Evolutionary conservation across 2,329 filamentous ascomycete genomes (phyloP).

Genomic region (Cordyceps militaris): DNA sequence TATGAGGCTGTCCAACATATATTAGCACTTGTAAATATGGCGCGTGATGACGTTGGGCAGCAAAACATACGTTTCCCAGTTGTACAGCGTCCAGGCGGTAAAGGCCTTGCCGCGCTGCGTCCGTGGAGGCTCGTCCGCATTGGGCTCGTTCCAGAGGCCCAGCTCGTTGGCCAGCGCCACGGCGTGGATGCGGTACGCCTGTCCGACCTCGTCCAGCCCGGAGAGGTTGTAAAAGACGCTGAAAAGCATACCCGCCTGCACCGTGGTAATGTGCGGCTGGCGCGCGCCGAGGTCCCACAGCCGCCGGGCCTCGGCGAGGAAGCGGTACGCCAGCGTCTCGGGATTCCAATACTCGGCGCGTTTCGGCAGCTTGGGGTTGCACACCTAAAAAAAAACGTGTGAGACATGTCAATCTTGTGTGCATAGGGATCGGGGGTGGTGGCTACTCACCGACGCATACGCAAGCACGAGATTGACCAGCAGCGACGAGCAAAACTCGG

Average conservation of each 20-base stretch:
- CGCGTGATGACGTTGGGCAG: background rate
- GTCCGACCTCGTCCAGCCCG: background rate
- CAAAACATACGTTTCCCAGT: background rate
- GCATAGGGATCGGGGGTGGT: too few species aligned
- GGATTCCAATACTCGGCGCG: slow-evolving; percentile 28
- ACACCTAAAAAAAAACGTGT: slow-evolving; percentile 22
- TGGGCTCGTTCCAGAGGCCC: background rate
- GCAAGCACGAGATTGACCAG: slow-evolving; percentile 17
- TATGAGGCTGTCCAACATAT: background rate
- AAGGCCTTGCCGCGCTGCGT: background rate
- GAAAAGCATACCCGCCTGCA: slow-evolving; percentile 25
- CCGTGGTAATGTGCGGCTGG: slow-evolving; percentile 20
- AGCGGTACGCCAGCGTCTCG: slow-evolving; percentile 24
- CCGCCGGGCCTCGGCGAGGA: slow-evolving; percentile 26
- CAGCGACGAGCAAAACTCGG: slow-evolving; percentile 13
- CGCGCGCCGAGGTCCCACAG: slow-evolving; percentile 22
- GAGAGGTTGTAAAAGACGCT: slow-evolving; percentile 18
- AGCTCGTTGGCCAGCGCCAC: background rate
- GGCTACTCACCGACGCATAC: slow-evolving; percentile 4
- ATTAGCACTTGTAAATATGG: background rate
- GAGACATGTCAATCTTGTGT: too few species aligned
- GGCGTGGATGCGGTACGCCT: background rate
- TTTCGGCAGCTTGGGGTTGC: slow-evolving; percentile 20
- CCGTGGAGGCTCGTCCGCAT: background rate
- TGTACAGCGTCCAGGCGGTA: background rate